A percentile compares a stretch with the other conserved stretches of the same genome.
Conservation (phyloP, 106 monocot species). For the Apostasia ramifera region DNA sequence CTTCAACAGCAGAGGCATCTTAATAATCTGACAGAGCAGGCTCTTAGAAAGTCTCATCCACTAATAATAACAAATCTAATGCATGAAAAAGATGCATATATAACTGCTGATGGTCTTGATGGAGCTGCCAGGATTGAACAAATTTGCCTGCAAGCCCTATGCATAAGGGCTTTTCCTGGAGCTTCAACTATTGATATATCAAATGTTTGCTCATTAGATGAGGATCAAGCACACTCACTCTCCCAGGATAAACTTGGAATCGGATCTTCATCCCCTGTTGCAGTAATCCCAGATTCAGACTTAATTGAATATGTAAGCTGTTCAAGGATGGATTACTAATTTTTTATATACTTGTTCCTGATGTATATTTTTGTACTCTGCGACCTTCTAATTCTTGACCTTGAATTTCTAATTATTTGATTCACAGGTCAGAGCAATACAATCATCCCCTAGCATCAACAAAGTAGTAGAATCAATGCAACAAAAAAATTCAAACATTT, state of each 20-base stretch:
- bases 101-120: constrained; percentile 20
- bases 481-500: constrained; percentile 39
- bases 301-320: constrained; percentile 73
- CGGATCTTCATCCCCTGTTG: constrained; percentile 8
- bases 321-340: background rate
- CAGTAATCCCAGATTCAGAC: constrained; percentile 40
- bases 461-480: constrained; percentile 60
- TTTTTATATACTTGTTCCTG: background rate
- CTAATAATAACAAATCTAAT: constrained; percentile 62
- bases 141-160: constrained; percentile 66
- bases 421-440: constrained; percentile 50
- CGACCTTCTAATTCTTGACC: background rate
- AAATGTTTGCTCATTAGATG: constrained; percentile 3
- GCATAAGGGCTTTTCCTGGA: constrained; percentile 44
- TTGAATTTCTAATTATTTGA: background rate
- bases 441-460: constrained; percentile 44
- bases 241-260: constrained; percentile 11
- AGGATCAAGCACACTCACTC: constrained; percentile 18
- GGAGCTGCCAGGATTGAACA: constrained; percentile 39
- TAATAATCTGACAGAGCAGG: constrained; percentile 58
- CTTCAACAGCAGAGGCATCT: constrained; percentile 60
- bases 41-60: constrained; percentile 77
- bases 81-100: constrained; percentile 51
- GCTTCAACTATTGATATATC: constrained; percentile 34
- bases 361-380: background rate